phyloP scores from a whole-genome alignment of 768 basidiomycete genomes.

The Trametes villosa region DNA sequence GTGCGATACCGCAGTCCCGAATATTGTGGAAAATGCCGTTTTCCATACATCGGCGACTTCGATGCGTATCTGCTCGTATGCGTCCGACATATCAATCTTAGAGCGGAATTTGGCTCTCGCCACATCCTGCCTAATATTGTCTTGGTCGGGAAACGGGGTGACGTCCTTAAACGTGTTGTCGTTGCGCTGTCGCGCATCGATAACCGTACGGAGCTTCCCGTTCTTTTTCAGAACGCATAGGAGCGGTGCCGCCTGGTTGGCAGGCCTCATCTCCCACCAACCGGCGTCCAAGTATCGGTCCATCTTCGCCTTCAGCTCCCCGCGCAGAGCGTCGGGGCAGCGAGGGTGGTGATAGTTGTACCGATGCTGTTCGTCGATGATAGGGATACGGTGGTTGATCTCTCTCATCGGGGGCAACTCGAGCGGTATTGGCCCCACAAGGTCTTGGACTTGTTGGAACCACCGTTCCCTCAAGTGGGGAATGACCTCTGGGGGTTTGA shows the following conservation, averaged over 20 bases:
- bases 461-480: slow-evolving; percentile 1
- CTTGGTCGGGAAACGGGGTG: slow-evolving; percentile 47
- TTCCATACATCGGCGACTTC: slow-evolving; percentile 34
- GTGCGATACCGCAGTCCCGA: slow-evolving; percentile 41
- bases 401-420: slow-evolving; percentile 41
- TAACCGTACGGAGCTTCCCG: slow-evolving; percentile 37
- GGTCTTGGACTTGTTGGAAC: slow-evolving; percentile 20
- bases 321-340: slow-evolving; percentile 38
- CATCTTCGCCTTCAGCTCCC: slow-evolving; percentile 26
- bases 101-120: slow-evolving; percentile 38
- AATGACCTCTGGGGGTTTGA: neutral
- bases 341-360: slow-evolving; percentile 38
- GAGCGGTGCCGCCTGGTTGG: slow-evolving; percentile 39
- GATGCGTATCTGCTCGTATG: slow-evolving; percentile 48
- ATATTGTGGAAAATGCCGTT: slow-evolving; percentile 41
- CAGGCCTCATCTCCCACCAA: neutral
- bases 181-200: slow-evolving; percentile 43
- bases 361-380: slow-evolving; percentile 39
- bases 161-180: slow-evolving; percentile 46
- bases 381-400: slow-evolving; percentile 47
- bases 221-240: slow-evolving; percentile 39
- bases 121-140: slow-evolving; percentile 41
- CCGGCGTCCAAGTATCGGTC: slow-evolving; percentile 1
- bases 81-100: too few species aligned
- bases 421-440: slow-evolving; percentile 24